phyloP scores from a whole-genome alignment of 192 early-diverging fungal genomes.

The Gigaspora rosea region DNA sequence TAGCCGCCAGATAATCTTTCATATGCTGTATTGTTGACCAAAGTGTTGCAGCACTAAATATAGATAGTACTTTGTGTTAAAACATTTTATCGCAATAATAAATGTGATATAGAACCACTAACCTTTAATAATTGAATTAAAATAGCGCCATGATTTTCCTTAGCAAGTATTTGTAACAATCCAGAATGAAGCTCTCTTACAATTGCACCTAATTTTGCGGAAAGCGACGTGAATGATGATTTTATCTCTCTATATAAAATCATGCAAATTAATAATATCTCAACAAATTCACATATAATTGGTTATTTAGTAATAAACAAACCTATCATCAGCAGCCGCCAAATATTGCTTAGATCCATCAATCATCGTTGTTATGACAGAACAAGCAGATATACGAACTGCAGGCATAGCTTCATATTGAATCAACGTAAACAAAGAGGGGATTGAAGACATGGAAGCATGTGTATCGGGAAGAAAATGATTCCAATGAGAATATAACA shows the following conservation, averaged over 20 bases:
- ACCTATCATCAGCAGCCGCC: conserved; percentile 55
- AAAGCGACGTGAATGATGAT: conserved; percentile 52
- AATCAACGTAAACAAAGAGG: conserved; percentile 51
- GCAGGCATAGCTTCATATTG: conserved; percentile 47
- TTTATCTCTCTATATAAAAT: conserved; percentile 33
- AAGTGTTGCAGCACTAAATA: conserved; percentile 28
- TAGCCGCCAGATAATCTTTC: conserved; percentile 43
- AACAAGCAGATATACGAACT: conserved; percentile 51
- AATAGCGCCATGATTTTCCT: conserved; percentile 31
- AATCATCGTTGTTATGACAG: conserved; percentile 46
- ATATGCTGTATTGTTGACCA: conserved; percentile 43
- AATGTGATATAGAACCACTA: neutral
- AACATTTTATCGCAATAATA: neutral
- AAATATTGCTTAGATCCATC: conserved; percentile 57
- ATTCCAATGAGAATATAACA: conserved; percentile 58
- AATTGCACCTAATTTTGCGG: conserved; percentile 43
- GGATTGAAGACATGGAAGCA: conserved; percentile 33
- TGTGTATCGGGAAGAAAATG: conserved; percentile 51
- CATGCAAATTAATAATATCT: neutral
- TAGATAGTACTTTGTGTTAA: neutral
- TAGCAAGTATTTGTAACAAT: conserved; percentile 34
- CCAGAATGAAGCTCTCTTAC: conserved; percentile 44
- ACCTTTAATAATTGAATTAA: conserved; percentile 42
- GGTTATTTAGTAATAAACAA: neutral
- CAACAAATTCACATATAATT: neutral